Evolutionary conservation across 129 eudicot species (phyloP), one percentile per base, ranked within the genome.

Genomic region (Apium graveolens): DNA sequence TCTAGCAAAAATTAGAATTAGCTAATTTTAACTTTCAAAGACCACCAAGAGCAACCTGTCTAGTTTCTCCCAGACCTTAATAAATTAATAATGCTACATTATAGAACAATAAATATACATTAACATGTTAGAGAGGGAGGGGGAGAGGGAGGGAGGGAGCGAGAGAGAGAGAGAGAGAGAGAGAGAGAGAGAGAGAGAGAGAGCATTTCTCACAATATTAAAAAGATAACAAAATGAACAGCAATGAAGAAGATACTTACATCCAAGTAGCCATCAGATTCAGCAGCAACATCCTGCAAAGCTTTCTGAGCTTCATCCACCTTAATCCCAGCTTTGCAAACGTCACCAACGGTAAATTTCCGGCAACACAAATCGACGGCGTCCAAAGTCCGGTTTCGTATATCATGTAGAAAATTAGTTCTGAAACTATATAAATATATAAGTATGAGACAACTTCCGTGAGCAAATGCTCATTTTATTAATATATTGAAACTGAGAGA

Each of bases 231-330:
- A 3, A 16, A 7, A 68, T 5, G 10, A 16, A 20, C 0, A 70
- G 0, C 34, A 27, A 74, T 7, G 63, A 53, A 0, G 11, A 53
- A 21, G 11, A 53, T 7, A 53, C 63, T 53, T 80, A 93, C 98
- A 94, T 90, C 97, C 78, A 90, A 83, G 69, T 89, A 90, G 73
- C 91, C 97, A 86, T 86, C 74, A 76, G 97, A 85, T 70, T 93
- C 98, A 78, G 97, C 90, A 83, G 97, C 97, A 37, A 93, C 88
- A 27, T 97, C 97, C 68, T 93, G 97, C 55, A 93, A 86, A 41
- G 97, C 97, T 49, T 78, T 85, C 41, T 93, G 98, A 80, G 98
- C 93, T 81, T 87, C 86, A 76, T 86, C 76, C 82, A 93, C 65
- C 83, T 89, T 91, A 24, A 89, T 81, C 66, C 98, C 98, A 34